phyloP scores from a whole-genome alignment of 805 yeast genomes.

The Wickerhamomyces canadensis region DNA sequence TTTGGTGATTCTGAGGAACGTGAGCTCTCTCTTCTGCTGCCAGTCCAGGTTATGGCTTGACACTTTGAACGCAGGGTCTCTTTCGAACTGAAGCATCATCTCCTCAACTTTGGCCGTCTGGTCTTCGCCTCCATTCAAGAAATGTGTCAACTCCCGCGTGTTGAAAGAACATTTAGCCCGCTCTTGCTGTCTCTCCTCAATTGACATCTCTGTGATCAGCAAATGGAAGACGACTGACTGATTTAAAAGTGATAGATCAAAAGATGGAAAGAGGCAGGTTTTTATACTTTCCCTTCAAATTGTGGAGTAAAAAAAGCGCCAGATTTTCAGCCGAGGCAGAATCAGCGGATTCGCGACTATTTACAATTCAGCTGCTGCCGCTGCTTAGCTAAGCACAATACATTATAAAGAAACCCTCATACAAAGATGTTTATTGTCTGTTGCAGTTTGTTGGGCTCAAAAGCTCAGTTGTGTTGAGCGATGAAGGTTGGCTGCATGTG shows the following conservation, averaged over 20 bases:
- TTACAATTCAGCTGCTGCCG: too few species aligned
- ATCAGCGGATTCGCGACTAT: too few species aligned
- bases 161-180: slow-evolving; percentile 37
- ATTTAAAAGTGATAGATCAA: too few species aligned
- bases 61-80: slow-evolving; percentile 58
- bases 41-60: slow-evolving; percentile 48
- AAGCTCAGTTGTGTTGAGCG: too few species aligned
- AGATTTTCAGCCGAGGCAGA: background rate
- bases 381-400: too few species aligned
- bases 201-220: slow-evolving; percentile 4
- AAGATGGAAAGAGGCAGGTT: too few species aligned
- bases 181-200: slow-evolving; percentile 29
- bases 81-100: slow-evolving; percentile 51
- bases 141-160: slow-evolving; percentile 41
- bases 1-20: slow-evolving; percentile 42
- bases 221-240: too few species aligned
- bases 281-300: too few species aligned
- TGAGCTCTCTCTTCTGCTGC: slow-evolving; percentile 48
- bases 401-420: too few species aligned
- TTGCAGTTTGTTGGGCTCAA: background rate
- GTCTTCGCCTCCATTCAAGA: slow-evolving; percentile 43
- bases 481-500: too few species aligned
- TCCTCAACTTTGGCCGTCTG: slow-evolving; percentile 39
- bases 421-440: too few species aligned
- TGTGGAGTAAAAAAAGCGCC: too few species aligned